phyloP scores from a whole-genome alignment of 2,329 filamentous ascomycete species.

The Colletotrichum brevisporum region DNA sequence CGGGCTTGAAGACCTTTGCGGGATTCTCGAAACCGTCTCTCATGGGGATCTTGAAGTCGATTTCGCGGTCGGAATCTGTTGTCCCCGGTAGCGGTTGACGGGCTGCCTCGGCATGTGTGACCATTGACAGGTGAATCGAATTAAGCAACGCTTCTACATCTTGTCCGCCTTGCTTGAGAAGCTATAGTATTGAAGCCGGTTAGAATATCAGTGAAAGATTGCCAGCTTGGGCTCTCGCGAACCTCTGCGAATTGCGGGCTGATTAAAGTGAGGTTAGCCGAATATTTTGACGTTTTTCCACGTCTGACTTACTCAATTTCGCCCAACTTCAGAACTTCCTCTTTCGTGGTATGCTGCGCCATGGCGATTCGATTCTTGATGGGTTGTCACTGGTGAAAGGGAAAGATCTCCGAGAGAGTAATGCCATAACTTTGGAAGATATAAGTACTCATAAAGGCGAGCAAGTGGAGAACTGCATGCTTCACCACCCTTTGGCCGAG shows the following conservation, averaged over 20 bases:
- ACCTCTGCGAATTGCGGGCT: conserved; percentile 26
- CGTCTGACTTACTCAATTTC: neutral
- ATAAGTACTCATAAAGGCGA: neutral
- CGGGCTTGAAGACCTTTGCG: conserved; percentile 11
- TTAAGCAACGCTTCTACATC: neutral
- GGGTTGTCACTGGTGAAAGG: neutral
- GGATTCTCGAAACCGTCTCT: conserved; percentile 25
- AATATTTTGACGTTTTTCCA: neutral
- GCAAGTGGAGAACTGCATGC: neutral
- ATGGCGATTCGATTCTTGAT: neutral
- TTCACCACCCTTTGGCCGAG: neutral
- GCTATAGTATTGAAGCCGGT: neutral
- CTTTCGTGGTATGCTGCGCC: conserved; percentile 1
- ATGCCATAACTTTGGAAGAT: neutral
- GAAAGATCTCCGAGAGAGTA: neutral
- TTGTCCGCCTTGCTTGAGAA: conserved; percentile 13
- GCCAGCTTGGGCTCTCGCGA: neutral
- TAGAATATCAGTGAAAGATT: neutral
- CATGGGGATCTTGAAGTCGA: conserved; percentile 29
- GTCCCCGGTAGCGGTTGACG: conserved; percentile 15
- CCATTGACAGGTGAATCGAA: neutral
- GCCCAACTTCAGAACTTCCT: neutral
- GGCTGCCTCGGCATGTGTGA: conserved; percentile 9
- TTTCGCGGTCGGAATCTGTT: conserved; percentile 13
- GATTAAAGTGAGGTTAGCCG: neutral